These are phyloP conservation scores for Colletotrichum somersetense DNA, from an alignment of 2,329 filamentous ascomycete genomes.

Conservation along the genomic window DNA sequence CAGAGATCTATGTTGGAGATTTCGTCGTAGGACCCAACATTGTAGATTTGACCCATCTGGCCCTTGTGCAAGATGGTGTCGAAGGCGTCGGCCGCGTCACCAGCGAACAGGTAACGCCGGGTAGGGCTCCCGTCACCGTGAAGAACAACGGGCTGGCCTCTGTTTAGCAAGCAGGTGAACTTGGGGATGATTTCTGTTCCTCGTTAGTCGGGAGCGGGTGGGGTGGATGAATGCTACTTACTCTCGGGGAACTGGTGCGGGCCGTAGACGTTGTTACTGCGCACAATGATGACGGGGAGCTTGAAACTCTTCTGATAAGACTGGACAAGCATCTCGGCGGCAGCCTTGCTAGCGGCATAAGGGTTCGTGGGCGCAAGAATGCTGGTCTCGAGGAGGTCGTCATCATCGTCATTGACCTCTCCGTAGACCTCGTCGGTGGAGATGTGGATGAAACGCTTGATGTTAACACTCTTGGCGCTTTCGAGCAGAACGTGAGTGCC, in stretches of 20 bases:
- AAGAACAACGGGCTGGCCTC: conserved; percentile 75
- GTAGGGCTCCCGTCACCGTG: conserved; percentile 83
- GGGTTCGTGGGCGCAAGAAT: conserved; percentile 85
- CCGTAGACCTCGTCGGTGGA: conserved; percentile 90
- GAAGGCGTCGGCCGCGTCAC: conserved; percentile 84
- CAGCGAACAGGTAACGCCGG: conserved; percentile 81
- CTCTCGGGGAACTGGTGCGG: conserved; percentile 88
- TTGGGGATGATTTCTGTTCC: conserved; percentile 87
- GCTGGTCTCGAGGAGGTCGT: conserved; percentile 79
- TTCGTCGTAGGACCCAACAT: conserved; percentile 83
- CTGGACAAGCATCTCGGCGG: conserved; percentile 87
- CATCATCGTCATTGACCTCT: conserved; percentile 78
- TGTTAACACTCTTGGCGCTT: conserved; percentile 77
- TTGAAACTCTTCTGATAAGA: conserved; percentile 89
- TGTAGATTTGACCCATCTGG: conserved; percentile 81
- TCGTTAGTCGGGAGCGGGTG: conserved; percentile 24
- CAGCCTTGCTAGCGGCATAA: conserved; percentile 84
- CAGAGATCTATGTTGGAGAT: conserved; percentile 81
- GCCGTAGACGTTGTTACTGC: conserved; percentile 88
- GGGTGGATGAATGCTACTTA: conserved; percentile 56
- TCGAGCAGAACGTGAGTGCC: conserved; percentile 88
- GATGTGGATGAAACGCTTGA: conserved; percentile 83
- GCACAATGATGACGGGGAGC: conserved; percentile 82
- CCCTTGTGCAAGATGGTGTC: conserved; percentile 88
- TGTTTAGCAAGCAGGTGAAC: conserved; percentile 79